Base-by-base conservation (phyloP, 208 protist genomes). In the Herpetomonas tarakana region DNA sequence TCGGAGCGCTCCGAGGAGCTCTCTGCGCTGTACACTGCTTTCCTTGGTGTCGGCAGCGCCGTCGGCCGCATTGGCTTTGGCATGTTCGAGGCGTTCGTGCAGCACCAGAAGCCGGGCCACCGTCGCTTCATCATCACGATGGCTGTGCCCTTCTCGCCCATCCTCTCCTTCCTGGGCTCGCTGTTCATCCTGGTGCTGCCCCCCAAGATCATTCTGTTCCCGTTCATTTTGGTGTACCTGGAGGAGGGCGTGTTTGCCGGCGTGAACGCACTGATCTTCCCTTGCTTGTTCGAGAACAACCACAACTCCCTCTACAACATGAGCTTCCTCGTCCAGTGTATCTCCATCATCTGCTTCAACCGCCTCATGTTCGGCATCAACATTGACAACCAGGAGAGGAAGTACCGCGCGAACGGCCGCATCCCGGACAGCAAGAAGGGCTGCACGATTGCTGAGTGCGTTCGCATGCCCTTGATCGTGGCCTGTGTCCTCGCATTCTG, bases 21-120 rank as follows among this genome's bases (percentile, higher is more conserved):
- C 11, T 78, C 77, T 6, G 74, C 81, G 7, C 54, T 88, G 2
- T 88, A 88, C 74, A 88, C 81, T 3, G 74, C 81, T 27, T 88
- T 88, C 52, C 71, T 88, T 21, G 81, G 81, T 3, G 74, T 88
- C 18, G 77, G 81, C 25, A 81, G 77, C 39, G 70, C 71, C n/a
- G 28, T 82, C 25, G 81, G 81, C 9, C 74, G 81, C 21, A 80
- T 85, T 18, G 66, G 38, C 4, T 69, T 88, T 49, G 81, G 81
- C 19, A 44, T 88, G n/a, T 88, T 76, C 47, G 81, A 88, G 65
- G 81, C 77, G 28, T 83, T 68, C 67, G 74, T 83, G 49, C 81
- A 88, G 66, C 73, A 81, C 39, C 74, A 88, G 62, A 21, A 57
- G 14, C 60, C 63, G n/a, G 65, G 71, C 1, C 53, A 82, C 49